phyloP scores from a whole-genome alignment of 1,139 yeast genomes.

The Geotrichum aggregatum region DNA sequence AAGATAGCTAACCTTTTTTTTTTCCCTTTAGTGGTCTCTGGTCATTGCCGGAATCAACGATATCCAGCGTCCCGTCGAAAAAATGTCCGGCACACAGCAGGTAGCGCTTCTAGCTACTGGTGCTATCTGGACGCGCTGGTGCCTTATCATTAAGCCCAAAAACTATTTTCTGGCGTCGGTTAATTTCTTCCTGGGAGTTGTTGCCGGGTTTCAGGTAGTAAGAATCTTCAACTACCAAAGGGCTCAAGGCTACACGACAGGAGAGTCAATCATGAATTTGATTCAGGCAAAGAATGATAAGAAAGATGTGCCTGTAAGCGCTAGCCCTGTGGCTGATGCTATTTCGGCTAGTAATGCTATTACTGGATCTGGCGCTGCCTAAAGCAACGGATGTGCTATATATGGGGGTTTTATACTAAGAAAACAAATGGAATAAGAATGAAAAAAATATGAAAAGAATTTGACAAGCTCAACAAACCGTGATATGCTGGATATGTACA shows the following conservation, averaged over 20 bases:
- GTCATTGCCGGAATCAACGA: constrained; percentile 90
- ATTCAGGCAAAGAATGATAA: constrained; percentile 64
- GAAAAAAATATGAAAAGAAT: too few species aligned
- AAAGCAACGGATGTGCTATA: too few species aligned
- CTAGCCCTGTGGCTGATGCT: too few species aligned
- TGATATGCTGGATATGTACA: too few species aligned
- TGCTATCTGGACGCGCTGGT: constrained; percentile 97
- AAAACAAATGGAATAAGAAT: too few species aligned
- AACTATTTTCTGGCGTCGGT: constrained; percentile 86
- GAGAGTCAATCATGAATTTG: constrained; percentile 56
- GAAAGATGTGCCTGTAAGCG: too few species aligned
- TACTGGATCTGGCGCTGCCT: too few species aligned
- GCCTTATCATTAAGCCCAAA: constrained; percentile 85
- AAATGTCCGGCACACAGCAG: constrained; percentile 87
- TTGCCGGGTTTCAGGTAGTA: constrained; percentile 77
- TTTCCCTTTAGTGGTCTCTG: constrained; percentile 63
- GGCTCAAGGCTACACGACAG: constrained; percentile 47
- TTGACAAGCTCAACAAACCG: too few species aligned
- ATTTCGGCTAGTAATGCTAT: too few species aligned
- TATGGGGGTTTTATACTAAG: too few species aligned
- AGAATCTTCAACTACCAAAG: constrained; percentile 67
- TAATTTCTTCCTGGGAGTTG: constrained; percentile 86
- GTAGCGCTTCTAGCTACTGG: constrained; percentile 89
- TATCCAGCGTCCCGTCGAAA: constrained; percentile 84
- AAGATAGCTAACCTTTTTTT: not conserved